A percentile compares a stretch with the other conserved stretches of the same genome.
phyloP scores from a whole-genome alignment of 164 flowering plant species.

The Piper longum region DNA sequence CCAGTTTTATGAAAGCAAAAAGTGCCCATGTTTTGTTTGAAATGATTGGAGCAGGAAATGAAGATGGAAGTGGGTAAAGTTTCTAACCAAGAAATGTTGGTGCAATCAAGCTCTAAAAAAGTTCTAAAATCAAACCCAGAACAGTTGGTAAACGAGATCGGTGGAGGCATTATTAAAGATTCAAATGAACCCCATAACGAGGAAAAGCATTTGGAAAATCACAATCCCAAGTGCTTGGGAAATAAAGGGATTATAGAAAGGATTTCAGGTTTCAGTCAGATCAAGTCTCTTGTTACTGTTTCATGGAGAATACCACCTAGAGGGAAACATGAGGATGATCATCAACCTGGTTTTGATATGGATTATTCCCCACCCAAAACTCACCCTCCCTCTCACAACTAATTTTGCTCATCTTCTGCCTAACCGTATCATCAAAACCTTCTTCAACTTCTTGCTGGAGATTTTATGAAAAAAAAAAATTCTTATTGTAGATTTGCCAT shows the following conservation, averaged over 20 bases:
- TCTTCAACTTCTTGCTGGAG: neutral
- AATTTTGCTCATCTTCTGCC: conserved; percentile 4
- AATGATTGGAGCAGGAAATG: conserved; percentile 10
- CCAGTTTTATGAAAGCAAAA: neutral
- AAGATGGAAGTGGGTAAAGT: neutral
- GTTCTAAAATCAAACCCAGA: neutral
- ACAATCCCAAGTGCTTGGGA: conserved; percentile 2
- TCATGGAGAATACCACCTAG: conserved; percentile 12
- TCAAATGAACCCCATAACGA: conserved; percentile 8
- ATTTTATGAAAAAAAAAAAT: too few species aligned
- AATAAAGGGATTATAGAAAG: neutral
- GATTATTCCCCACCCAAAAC: conserved; percentile 56
- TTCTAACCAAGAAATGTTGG: conserved; percentile 1
- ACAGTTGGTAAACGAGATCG: neutral
- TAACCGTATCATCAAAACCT: too few species aligned
- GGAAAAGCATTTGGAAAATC: conserved; percentile 1
- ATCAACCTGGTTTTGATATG: conserved; percentile 18
- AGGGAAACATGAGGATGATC: conserved; percentile 10
- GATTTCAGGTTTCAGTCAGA: conserved; percentile 13
- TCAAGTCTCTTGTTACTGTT: conserved; percentile 13
- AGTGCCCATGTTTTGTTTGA: neutral
- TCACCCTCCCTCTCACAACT: conserved; percentile 66
- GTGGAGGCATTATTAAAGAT: conserved; percentile 4
- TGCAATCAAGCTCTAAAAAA: conserved; percentile 2
- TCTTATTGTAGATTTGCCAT: neutral